A percentile compares a stretch with the other conserved stretches of the same genome.
Conservation (phyloP, 768 basidiomycete species). For the Crepidotus variabilis region DNA sequence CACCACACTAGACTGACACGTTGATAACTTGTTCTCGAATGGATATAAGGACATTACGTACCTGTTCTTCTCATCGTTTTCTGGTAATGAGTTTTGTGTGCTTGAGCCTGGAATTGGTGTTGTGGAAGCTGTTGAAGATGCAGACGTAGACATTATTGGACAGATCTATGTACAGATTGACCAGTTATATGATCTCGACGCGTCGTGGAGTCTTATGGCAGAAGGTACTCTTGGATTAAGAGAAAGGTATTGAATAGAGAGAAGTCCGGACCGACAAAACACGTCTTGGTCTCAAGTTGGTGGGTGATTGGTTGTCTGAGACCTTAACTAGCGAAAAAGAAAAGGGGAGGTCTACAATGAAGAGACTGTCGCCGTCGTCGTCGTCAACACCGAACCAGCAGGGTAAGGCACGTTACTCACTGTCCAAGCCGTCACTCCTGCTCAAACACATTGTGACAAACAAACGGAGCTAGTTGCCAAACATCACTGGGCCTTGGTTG, state of each 20-base stretch:
- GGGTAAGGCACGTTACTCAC: slow-evolving; percentile 8
- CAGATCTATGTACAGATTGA: slow-evolving; percentile 13
- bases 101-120: slow-evolving; percentile 43
- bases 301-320: slow-evolving; percentile 21
- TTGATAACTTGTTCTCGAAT: background rate
- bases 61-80: slow-evolving; percentile 78
- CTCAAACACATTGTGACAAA: slow-evolving; percentile 15
- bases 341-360: slow-evolving; percentile 24
- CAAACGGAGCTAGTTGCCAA: slow-evolving; percentile 3
- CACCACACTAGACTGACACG: slow-evolving; percentile 61
- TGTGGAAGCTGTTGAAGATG: slow-evolving; percentile 41
- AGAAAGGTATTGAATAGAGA: slow-evolving; percentile 26
- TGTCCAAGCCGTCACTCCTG: slow-evolving; percentile 17
- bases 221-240: slow-evolving; percentile 15
- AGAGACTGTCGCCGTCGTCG: slow-evolving; percentile 33
- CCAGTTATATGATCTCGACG: slow-evolving; percentile 14
- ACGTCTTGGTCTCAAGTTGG: slow-evolving; percentile 24
- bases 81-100: slow-evolving; percentile 48
- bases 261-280: slow-evolving; percentile 27
- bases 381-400: slow-evolving; percentile 29
- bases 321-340: slow-evolving; percentile 29
- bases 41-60: slow-evolving; percentile 16
- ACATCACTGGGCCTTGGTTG: background rate
- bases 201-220: slow-evolving; percentile 15
- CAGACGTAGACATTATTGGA: slow-evolving; percentile 44